Evolutionary conservation across 2,329 filamentous ascomycete genomes (phyloP), one percentile per base, ranked within the genome.

Genomic region (Pestalotiopsis sp.): DNA sequence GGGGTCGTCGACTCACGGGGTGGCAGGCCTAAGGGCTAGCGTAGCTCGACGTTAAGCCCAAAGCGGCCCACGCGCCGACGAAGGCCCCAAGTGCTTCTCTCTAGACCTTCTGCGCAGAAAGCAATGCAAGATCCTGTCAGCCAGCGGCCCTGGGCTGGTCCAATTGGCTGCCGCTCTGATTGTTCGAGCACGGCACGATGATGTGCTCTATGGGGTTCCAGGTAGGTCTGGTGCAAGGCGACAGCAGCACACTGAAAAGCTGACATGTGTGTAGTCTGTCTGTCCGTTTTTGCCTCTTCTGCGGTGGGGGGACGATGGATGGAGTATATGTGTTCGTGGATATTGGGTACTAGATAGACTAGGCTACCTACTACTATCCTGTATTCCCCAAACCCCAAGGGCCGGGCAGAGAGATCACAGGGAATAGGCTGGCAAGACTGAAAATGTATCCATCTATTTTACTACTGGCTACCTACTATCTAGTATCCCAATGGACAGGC

Each of bases 51-150:
- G 60, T 68, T 68, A 68, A 60, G n/a, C 67, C 67, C 52, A 68
- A 65, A 59, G 25, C 36, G 67, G 67, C 60, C 20, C 36, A 60
- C 62, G 67, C 67, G 38, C 67, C 67, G 67, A 65, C 64, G 45
- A 20, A 36, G 31, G 31, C 31, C 7, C 31, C 31, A 36, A 36
- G 31, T 36, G 67, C 63, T 23, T 60, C 23, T 64, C 49, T 62
- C 31, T 59, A 14, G 57, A 59, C 57, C 59, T 62, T 63, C 45
- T 67, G 31, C 45, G 45, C 60, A 45, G 12, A 27, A 63, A 23
- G 61, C 36, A 36, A 63, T 36, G 61, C 36, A 36, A 58, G 55
- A 41, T 41, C 39, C 65, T 63, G 41, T 67, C 59, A 59, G 31
- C 66, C 60, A 64, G 41, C 38, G 39, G 38, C 52, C 5, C 58